Conservation (phyloP, 495 filamentous ascomycete species). For the Pseudomonodictys pantanalensis region DNA sequence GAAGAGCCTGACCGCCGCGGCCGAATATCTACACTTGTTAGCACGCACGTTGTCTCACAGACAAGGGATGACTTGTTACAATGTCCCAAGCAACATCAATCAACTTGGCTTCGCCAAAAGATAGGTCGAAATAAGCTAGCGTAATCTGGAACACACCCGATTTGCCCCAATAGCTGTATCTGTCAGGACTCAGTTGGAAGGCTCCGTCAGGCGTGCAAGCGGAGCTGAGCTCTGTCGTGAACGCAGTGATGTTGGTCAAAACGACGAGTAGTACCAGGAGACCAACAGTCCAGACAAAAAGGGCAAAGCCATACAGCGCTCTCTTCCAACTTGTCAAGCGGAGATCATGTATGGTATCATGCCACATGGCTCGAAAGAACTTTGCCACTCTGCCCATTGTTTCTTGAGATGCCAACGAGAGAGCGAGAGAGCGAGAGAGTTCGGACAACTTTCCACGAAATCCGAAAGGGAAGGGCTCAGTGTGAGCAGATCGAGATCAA, state of each 20-base stretch:
- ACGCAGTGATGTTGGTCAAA: neutral
- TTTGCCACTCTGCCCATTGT: no score
- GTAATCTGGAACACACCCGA: slow-evolving; percentile 35
- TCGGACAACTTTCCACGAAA: no score
- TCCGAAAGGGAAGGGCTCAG: no score
- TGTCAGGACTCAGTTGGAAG: neutral
- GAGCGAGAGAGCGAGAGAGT: no score
- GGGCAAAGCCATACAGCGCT: neutral
- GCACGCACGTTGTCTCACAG: no score
- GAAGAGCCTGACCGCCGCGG: no score
- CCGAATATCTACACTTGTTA: no score
- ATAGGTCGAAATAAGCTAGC: slow-evolving; percentile 24
- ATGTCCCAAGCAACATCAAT: no score
- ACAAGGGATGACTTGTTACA: no score
- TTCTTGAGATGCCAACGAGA: no score
- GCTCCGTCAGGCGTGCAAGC: slow-evolving; percentile 1
- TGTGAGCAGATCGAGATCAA: no score
- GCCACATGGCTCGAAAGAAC: neutral
- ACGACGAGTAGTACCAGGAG: neutral
- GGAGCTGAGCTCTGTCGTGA: neutral
- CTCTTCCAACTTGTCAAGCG: neutral
- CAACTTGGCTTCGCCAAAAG: no score
- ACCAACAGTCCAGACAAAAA: neutral
- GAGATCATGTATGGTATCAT: neutral
- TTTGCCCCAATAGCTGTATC: neutral